Evolutionary conservation across 2,329 filamentous ascomycete species (phyloP).

Genomic region (Aspergillus proliferans): DNA sequence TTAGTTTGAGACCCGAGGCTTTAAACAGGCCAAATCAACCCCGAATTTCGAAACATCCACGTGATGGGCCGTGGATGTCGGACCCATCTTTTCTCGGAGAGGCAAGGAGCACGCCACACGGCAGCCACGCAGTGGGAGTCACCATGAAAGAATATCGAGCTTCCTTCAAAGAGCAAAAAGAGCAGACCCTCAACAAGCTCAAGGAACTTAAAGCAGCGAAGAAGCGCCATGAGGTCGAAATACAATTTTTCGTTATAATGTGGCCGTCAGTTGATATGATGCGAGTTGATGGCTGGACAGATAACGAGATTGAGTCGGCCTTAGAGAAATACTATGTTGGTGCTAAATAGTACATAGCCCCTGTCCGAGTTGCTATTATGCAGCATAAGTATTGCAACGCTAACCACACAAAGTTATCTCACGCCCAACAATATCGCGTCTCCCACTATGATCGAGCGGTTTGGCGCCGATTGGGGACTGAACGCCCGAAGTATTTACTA

Average conservation of each 20-base stretch:
- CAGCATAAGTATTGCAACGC: background rate
- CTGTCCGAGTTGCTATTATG: background rate
- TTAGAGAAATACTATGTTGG: background rate
- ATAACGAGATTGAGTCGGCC: background rate
- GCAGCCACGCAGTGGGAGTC: background rate
- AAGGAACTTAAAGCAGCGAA: background rate
- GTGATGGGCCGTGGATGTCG: no score
- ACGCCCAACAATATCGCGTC: background rate
- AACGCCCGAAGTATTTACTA: background rate
- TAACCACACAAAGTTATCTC: background rate
- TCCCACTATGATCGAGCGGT: background rate
- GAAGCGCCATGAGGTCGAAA: background rate
- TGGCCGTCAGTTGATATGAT: background rate
- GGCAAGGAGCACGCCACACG: no score
- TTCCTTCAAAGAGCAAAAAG: background rate
- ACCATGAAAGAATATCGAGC: background rate
- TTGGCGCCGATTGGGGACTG: background rate
- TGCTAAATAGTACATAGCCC: background rate
- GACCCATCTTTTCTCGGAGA: no score
- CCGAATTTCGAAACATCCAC: no score
- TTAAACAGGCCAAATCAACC: no score
- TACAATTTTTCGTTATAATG: background rate
- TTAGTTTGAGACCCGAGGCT: no score
- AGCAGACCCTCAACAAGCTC: background rate
- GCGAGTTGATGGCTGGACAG: background rate